Conservation (phyloP, 495 filamentous ascomycete genomes). For the Amniculicola lignicola region DNA sequence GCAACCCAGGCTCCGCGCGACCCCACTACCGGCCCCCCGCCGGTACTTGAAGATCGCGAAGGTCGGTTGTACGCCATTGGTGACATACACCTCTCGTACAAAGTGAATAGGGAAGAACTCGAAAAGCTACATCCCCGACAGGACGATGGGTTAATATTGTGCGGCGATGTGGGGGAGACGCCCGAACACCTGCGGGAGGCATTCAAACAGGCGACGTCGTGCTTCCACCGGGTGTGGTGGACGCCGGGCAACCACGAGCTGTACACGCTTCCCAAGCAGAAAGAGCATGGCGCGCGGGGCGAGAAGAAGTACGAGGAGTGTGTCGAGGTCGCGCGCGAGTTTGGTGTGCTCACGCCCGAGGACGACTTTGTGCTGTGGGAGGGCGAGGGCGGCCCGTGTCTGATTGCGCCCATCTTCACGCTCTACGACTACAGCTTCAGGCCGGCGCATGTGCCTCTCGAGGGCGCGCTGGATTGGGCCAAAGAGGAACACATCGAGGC, state of each 20-base stretch:
- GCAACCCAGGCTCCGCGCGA: not conserved
- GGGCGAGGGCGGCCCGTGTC: slow-evolving; percentile 37
- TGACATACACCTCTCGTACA: slow-evolving; percentile 43
- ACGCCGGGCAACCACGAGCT: slow-evolving; percentile 45
- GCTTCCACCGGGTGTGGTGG: slow-evolving; percentile 44
- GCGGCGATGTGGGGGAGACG: slow-evolving; percentile 43
- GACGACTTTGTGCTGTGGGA: slow-evolving; percentile 42
- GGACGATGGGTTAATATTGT: slow-evolving; percentile 42
- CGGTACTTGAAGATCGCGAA: slow-evolving; percentile 7
- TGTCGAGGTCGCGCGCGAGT: slow-evolving; percentile 36
- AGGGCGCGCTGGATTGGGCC: slow-evolving; percentile 41
- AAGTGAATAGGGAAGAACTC: slow-evolving; percentile 40
- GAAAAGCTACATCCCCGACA: slow-evolving; percentile 33
- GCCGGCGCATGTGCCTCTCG: slow-evolving; percentile 36
- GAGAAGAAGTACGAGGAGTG: slow-evolving; percentile 43
- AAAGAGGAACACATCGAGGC: slow-evolving; percentile 42
- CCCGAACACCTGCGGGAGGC: slow-evolving; percentile 37
- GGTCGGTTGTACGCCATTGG: slow-evolving; percentile 40
- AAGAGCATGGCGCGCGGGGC: slow-evolving; percentile 35
- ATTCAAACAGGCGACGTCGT: slow-evolving; percentile 36
- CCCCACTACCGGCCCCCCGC: not conserved
- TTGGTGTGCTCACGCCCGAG: slow-evolving; percentile 42
- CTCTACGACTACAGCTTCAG: slow-evolving; percentile 45
- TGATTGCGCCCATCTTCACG: slow-evolving; percentile 44
- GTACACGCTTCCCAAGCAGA: slow-evolving; percentile 36